A percentile compares a stretch with the other conserved stretches of the same genome.
These are phyloP conservation scores for Pythium rhizo-oryzae DNA, from an alignment of 352 stramenopile species.

Conservation along the genomic window DNA sequence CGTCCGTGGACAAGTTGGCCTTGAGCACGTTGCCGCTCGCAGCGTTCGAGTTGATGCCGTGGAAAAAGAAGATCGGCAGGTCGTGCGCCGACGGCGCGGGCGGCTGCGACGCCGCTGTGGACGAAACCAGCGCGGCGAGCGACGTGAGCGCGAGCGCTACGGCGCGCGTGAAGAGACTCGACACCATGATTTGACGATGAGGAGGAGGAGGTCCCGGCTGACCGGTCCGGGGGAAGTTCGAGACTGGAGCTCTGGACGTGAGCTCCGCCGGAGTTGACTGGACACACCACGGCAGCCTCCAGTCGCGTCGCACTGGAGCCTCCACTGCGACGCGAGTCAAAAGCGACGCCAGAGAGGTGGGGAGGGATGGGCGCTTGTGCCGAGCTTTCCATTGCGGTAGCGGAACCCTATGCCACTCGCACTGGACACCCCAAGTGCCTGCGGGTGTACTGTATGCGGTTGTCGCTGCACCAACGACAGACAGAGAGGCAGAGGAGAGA, in stretches of 20 bases:
- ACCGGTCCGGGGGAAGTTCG: background rate
- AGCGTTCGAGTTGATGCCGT: constrained; percentile 41
- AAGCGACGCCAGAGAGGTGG: no score
- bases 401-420: background rate
- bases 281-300: no score
- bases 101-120: background rate
- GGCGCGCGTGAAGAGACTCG: background rate
- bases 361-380: no score
- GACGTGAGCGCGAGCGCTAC: background rate
- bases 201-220: background rate
- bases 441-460: no score
- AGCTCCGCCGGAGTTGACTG: no score
- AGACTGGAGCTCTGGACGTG: no score
- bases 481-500: no score
- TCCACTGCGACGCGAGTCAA: no score
- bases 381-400: no score
- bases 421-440: no score
- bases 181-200: background rate
- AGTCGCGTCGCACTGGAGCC: no score
- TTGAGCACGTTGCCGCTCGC: constrained; percentile 35
- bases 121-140: background rate
- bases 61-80: constrained; percentile 55
- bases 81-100: constrained; percentile 5
- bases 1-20: constrained; percentile 39
- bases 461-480: no score